Conservation (phyloP, 768 basidiomycete genomes). For the Nevesoporus exiguus region DNA sequence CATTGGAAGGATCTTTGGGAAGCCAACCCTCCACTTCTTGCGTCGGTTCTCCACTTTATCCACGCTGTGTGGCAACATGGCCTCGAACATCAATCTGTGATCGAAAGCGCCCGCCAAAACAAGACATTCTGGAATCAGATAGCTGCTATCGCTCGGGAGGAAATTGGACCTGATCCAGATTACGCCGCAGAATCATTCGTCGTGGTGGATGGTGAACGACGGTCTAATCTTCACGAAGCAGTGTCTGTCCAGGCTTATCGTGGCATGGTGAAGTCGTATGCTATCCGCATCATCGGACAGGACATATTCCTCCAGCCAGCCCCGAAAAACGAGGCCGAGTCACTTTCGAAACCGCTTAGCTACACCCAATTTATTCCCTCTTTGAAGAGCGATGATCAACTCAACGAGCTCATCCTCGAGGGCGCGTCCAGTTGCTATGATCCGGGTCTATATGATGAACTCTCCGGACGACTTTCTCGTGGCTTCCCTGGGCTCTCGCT, state of each 20-base stretch:
- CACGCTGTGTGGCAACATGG: constrained; percentile 78
- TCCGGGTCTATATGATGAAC: constrained; percentile 63
- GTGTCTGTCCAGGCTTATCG: constrained; percentile 66
- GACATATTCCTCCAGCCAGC: constrained; percentile 66
- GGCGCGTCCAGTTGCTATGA: constrained; percentile 70
- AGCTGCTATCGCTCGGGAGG: constrained; percentile 56
- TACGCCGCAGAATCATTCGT: constrained; percentile 53
- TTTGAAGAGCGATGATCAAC: constrained; percentile 59
- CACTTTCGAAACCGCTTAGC: constrained; percentile 52
- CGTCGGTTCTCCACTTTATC: constrained; percentile 72
- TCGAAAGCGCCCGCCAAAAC: constrained; percentile 56
- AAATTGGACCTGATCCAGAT: constrained; percentile 73
- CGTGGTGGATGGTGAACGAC: constrained; percentile 32
- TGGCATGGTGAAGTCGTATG: constrained; percentile 67
- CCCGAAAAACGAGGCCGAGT: constrained; percentile 34
- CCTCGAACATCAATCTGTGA: constrained; percentile 60
- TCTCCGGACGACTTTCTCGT: constrained; percentile 46
- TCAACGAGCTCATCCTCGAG: constrained; percentile 64
- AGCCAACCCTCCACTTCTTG: constrained; percentile 69
- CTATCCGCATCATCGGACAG: constrained; percentile 67
- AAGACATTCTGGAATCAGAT: constrained; percentile 69
- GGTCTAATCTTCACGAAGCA: constrained; percentile 59
- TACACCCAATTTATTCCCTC: constrained; percentile 53
- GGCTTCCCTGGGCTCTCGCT: constrained; percentile 60
- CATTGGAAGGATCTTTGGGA: constrained; percentile 78